Percentiles rank a stretch among this genome's conserved stretches.
These are phyloP conservation scores for Rhytidhysteron rufulum DNA, from an alignment of 2,329 filamentous ascomycete genomes.

Conservation along the genomic window DNA sequence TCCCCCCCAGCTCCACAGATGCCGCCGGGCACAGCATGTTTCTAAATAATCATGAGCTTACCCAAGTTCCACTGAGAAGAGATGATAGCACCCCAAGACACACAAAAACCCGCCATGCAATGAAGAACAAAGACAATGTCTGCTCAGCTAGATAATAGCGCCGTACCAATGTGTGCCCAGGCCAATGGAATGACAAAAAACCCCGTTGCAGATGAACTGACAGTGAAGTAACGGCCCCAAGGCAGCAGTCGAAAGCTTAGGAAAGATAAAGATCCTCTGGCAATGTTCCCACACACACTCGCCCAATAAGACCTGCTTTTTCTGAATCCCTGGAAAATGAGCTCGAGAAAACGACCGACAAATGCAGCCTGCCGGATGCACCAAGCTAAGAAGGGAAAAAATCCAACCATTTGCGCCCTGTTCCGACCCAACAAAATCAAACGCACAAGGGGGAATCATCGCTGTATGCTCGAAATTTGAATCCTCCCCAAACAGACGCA, in stretches of 20 bases:
- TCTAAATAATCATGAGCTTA: conserved; percentile 18
- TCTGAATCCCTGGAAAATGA: conserved; percentile 15
- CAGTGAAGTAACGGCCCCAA: conserved; percentile 10
- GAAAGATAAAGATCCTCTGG: conserved; percentile 8
- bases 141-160: conserved; percentile 22
- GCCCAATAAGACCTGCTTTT: conserved; percentile 11
- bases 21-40: conserved; percentile 19
- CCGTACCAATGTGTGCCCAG: conserved; percentile 25
- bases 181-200: conserved; percentile 14
- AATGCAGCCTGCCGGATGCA: conserved; percentile 12
- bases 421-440: conserved; percentile 27
- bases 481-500: conserved; percentile 31
- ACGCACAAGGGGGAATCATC: conserved; percentile 43
- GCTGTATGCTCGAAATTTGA: conserved; percentile 41
- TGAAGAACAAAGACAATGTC: conserved; percentile 12
- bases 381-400: conserved; percentile 6
- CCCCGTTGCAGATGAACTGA: conserved; percentile 18
- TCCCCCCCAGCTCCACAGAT: conserved; percentile 18
- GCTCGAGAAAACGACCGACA: conserved; percentile 10
- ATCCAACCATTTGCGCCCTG: conserved; percentile 23
- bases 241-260: conserved; percentile 2
- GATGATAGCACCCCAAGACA: conserved; percentile 15
- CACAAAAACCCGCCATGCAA: conserved; percentile 20
- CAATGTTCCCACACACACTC: conserved; percentile 10
- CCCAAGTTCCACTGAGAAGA: conserved; percentile 9